Evolutionary conservation across 2,329 filamentous ascomycete genomes (phyloP).

Genomic region (Hymenoscyphus scutula): DNA sequence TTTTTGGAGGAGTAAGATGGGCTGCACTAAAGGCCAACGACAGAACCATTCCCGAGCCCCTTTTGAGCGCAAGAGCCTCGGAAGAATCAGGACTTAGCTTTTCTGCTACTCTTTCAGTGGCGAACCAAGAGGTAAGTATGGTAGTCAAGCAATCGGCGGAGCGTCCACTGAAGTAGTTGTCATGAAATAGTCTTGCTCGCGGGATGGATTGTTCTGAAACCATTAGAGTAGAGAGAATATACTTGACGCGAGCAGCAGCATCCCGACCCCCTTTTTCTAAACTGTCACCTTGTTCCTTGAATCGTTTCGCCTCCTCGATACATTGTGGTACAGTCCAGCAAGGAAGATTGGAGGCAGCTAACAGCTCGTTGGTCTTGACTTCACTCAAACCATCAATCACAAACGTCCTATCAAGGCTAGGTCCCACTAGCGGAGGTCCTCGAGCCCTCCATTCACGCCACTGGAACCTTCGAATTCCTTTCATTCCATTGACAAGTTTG

Average conservation of each 20-base stretch:
- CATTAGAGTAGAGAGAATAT: not conserved
- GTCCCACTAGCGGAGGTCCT: not conserved
- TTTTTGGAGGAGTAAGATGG: no score
- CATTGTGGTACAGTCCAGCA: not conserved
- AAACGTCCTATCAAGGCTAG: not conserved
- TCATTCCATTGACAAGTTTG: not conserved
- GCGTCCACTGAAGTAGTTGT: not conserved
- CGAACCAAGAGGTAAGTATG: not conserved
- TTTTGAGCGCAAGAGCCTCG: not conserved
- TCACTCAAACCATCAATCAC: not conserved
- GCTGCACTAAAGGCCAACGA: not conserved
- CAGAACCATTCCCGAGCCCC: not conserved
- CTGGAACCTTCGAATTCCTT: not conserved
- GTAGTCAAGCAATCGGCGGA: not conserved
- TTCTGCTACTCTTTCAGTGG: not conserved
- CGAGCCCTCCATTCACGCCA: not conserved
- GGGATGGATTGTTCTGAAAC: not conserved
- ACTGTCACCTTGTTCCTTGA: not conserved
- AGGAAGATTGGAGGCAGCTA: not conserved
- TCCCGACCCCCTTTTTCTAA: not conserved
- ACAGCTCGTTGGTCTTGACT: not conserved
- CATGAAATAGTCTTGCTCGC: not conserved
- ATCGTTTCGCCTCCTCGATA: not conserved
- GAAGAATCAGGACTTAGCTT: not conserved
- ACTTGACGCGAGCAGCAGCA: not conserved